phyloP scores from a whole-genome alignment of 371 early-diverging fungal species.

The Phascolomyces articulosus region DNA sequence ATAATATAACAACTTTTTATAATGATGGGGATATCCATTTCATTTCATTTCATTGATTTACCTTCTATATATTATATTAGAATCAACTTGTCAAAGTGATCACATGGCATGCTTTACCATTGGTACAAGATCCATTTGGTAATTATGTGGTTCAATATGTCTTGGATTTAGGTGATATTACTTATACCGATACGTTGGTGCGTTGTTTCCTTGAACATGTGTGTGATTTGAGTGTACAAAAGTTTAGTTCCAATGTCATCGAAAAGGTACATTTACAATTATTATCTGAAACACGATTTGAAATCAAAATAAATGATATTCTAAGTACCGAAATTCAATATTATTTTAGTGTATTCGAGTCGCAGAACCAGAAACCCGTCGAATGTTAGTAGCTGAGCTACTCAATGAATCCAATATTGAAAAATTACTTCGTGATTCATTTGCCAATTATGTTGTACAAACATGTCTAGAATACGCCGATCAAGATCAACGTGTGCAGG shows the following conservation, averaged over 20 bases:
- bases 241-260: slow-evolving; percentile 93
- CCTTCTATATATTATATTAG: slow-evolving; percentile 7
- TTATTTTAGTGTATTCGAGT: slow-evolving; percentile 75
- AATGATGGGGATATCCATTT: too few relatives aligned
- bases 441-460: slow-evolving; percentile 92
- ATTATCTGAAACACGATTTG: too few relatives aligned
- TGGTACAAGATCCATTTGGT: slow-evolving; percentile 95
- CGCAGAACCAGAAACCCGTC: slow-evolving; percentile 71
- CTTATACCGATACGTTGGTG: slow-evolving; percentile 73
- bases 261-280: slow-evolving; percentile 66
- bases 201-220: slow-evolving; percentile 80
- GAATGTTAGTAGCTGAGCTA: slow-evolving; percentile 74
- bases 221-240: slow-evolving; percentile 81
- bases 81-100: slow-evolving; percentile 78
- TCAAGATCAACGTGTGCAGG: slow-evolving; percentile 69
- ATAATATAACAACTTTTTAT: slow-evolving; percentile 10
- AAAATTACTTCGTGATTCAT: slow-evolving; percentile 82
- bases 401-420: slow-evolving; percentile 69
- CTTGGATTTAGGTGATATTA: slow-evolving; percentile 75
- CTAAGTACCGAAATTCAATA: slow-evolving; percentile 1
- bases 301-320: neutral
- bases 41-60: neutral
- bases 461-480: slow-evolving; percentile 91
- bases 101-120: slow-evolving; percentile 72
- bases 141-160: slow-evolving; percentile 99